Evolutionary conservation across 371 early-diverging fungal genomes (phyloP), one percentile per base, ranked within the genome.

Genomic region (Entomophthora muscae): DNA sequence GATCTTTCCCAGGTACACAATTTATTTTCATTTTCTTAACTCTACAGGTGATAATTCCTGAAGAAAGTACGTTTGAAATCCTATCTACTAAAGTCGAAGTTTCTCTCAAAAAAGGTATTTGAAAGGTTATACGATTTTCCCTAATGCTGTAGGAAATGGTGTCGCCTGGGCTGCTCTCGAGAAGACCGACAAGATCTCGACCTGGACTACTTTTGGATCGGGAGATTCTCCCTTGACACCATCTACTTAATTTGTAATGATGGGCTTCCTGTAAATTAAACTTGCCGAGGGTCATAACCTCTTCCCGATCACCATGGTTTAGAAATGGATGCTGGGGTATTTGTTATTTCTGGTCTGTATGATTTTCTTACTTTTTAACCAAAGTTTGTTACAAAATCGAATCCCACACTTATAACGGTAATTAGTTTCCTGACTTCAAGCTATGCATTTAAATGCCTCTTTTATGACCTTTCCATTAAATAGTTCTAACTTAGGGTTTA

Each of bases 41-140:
- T 77, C n/a, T 72, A 21, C 85, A 84, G 77, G 75, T 77, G 3
- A 91, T 94, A 61, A 81, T 83, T 32, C 81, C 85, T 1, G 77
- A 64, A 13, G 71, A 74, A 17, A 86, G 83, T 61, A 80, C 80
- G 30, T 91, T 72, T 68, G 83, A 82, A 65, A 76, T 85, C 7
- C 69, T 94, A 65, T 72, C 82, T 3, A 92, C 95, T 56, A 96
- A 96, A 72, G 80, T 90, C 54, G 95, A 94, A 70, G 69, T 96
- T 29, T 80, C 68, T 29, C 75, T 94, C 70, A 82, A 82, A 68
- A 96, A 96, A 75, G 72, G 72, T 71, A 71, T 42, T 5, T 29
- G 21, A 52, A 13, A 7, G 30, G 22, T 61, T 23, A 28, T 12
- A 31, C 59, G 22, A n/a, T 32, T 26, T 61, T 53, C 7, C 17